These are phyloP conservation scores for Euphorbia tirucalli DNA, from an alignment of 345 rosid species.

Conservation along the genomic window DNA sequence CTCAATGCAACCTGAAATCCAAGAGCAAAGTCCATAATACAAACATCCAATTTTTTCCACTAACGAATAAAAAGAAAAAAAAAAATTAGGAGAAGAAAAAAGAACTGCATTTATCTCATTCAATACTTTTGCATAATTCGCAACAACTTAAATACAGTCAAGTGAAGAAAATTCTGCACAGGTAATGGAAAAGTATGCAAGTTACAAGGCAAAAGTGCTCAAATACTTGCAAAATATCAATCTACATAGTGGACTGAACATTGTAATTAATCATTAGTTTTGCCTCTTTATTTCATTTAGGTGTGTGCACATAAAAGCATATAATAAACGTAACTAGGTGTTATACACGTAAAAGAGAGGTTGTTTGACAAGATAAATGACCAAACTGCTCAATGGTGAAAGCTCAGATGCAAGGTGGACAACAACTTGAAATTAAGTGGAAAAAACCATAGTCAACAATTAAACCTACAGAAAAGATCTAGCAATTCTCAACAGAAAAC, in stretches of 20 bases:
- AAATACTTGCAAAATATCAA: not conserved
- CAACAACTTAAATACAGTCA: constrained; percentile 5
- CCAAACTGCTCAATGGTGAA: not conserved
- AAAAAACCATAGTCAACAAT: not conserved
- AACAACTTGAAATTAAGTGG: not conserved
- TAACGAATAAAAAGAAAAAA: not conserved
- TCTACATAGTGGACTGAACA: constrained; percentile 1
- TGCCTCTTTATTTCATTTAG: no score
- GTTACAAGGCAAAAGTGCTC: not conserved
- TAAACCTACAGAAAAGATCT: not conserved
- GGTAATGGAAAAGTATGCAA: not conserved
- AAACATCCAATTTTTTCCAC: not conserved
- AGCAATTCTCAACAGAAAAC: constrained; percentile 2
- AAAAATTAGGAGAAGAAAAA: not conserved
- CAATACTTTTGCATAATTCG: not conserved
- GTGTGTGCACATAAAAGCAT: no score
- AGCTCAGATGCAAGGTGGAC: not conserved
- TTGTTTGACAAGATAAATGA: not conserved
- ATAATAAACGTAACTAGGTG: no score
- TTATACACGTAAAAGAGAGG: not conserved
- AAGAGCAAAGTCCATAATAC: constrained; percentile 14
- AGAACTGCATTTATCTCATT: not conserved
- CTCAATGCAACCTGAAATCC: constrained; percentile 59
- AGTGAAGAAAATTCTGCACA: constrained; percentile 8
- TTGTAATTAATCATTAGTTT: not conserved